Conservation (phyloP, 2,329 filamentous ascomycete genomes). For the Cladophialophora bantiana region DNA sequence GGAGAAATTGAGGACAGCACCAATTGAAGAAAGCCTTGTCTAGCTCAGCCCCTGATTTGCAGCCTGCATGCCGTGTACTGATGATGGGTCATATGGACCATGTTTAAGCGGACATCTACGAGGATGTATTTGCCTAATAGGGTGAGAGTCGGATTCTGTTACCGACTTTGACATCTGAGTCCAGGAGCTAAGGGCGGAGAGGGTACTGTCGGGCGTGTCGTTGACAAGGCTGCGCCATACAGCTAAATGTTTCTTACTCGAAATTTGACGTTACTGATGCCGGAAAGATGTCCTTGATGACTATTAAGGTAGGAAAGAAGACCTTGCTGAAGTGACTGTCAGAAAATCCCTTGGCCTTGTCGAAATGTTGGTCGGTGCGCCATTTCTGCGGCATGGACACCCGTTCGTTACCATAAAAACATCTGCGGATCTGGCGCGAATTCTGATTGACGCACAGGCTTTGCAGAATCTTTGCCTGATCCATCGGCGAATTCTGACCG, state of each 20-base stretch:
- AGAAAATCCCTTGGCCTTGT: too few species aligned
- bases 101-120: background rate
- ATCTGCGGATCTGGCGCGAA: background rate
- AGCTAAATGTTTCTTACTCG: background rate
- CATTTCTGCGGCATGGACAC: background rate
- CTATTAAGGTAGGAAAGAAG: too few species aligned
- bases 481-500: background rate
- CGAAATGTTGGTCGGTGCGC: too few species aligned
- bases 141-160: background rate
- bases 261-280: background rate
- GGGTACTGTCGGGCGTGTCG: background rate
- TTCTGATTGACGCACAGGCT: too few species aligned
- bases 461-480: background rate
- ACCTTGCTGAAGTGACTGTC: too few species aligned
- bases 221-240: background rate
- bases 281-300: background rate
- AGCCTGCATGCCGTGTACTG: background rate
- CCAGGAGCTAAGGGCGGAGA: background rate
- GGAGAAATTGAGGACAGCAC: background rate
- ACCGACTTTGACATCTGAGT: background rate
- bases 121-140: background rate
- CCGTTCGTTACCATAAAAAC: slow-evolving; percentile 1
- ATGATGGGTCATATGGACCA: slow-evolving; percentile 3
- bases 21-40: background rate
- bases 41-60: background rate